A percentile compares a stretch with the other conserved stretches of the same genome.
phyloP scores from a whole-genome alignment of 2,329 filamentous ascomycete genomes.

The Trichoderma oligosporum region DNA sequence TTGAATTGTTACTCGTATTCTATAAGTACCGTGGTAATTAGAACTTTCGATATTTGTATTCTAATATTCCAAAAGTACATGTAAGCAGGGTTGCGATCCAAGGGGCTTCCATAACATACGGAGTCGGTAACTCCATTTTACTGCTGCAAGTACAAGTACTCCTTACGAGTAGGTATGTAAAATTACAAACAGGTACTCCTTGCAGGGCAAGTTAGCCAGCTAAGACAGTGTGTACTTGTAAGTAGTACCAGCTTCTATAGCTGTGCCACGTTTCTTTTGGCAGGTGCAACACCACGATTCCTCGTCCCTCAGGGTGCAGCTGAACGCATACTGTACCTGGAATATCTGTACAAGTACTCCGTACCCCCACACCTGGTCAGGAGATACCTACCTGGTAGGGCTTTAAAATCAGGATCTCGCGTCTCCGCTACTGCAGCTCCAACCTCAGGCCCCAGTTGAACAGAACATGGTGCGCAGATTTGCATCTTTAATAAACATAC shows the following conservation, averaged over 20 bases:
- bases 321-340: neutral
- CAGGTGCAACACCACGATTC: neutral
- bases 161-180: neutral
- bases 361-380: neutral
- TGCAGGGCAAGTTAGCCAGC: conserved; percentile 3
- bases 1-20: no score
- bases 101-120: no score
- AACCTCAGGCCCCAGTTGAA: conserved; percentile 1
- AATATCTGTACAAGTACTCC: neutral
- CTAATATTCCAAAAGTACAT: no score
- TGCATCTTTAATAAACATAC: conserved; percentile 12
- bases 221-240: no score
- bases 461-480: conserved; percentile 13
- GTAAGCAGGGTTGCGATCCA: no score
- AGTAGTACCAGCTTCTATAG: conserved; percentile 9
- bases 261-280: conserved; percentile 11
- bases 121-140: no score
- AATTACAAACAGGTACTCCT: neutral
- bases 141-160: neutral
- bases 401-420: conserved; percentile 17
- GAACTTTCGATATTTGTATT: no score
- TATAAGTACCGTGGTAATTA: no score
- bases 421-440: conserved; percentile 5
- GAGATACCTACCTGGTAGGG: conserved; percentile 6
- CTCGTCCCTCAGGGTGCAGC: neutral